Base-by-base conservation (phyloP, 2,329 filamentous ascomycete species). In the Zalaria obscura region DNA sequence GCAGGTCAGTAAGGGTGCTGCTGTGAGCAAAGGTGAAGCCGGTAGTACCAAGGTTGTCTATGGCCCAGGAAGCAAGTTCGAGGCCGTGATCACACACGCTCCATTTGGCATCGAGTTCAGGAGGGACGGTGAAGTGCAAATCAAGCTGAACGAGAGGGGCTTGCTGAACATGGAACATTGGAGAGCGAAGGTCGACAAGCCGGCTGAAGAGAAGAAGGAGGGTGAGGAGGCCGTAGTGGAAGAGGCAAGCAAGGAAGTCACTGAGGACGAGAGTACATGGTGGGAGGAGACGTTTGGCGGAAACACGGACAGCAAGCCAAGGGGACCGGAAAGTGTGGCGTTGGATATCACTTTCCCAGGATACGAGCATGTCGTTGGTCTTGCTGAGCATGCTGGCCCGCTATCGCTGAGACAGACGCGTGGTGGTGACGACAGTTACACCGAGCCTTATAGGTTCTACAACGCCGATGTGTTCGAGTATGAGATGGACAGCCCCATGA, bases 381-480 rank as follows among this genome's bases (percentile, higher is more conserved):
- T 96, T 50, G 87, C 91, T 1, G 88, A 93, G 57, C 91, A 98
- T 63, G 77, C 91, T 31, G 86, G 88, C 2, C 79, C 88, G 5
- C 61, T 98, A 36, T 93, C 89, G 0, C 66, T 98, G 51, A 91
- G 83, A 63, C 78, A 93, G 59, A 98, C 91, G 8, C 80, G 70
- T 41, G 91, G 89, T 40, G 87, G 87, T 25, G 76, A 86, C 18
- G 86, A 83, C 46, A 84, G 86, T 52, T 86, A 91, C 61, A 70
- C 73, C 6, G 85, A 98, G 47, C 91, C 91, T 0, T 98, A 98
- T 65, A 77, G 91, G 32, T 65, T 98, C 61, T 95, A 95, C 68
- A 98, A 98, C 61, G 75, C 85, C 28, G 91, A 98, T 59, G 91
- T 98, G 7, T 98, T 98, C 53, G 91, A 98, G 65, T 98, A 98